Conservation (phyloP, 1,284 basidiomycete genomes). For the Wolfiporia cocos region DNA sequence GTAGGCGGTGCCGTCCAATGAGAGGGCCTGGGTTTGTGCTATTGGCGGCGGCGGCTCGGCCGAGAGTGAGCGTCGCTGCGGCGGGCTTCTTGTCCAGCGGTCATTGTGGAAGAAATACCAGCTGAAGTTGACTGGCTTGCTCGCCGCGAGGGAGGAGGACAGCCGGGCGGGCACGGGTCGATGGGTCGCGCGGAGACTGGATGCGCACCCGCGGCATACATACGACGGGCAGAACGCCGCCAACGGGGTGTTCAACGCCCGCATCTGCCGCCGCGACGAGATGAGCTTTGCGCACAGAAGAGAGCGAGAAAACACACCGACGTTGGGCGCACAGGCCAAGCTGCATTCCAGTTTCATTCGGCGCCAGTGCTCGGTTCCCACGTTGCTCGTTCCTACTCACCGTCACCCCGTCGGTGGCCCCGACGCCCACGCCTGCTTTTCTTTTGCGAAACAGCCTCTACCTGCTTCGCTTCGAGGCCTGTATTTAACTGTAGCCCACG, state of each 20-base stretch:
- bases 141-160: slow-evolving; percentile 16
- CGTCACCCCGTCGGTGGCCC: neutral
- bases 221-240: neutral
- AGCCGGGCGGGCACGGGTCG: slow-evolving; percentile 11
- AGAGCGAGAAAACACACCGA: neutral
- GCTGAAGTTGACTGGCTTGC: slow-evolving; percentile 32
- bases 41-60: slow-evolving; percentile 1
- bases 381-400: neutral
- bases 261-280: neutral
- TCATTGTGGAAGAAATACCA: slow-evolving; percentile 59
- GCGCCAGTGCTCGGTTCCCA: neutral
- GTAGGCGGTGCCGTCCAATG: slow-evolving; percentile 10
- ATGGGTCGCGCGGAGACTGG: slow-evolving; percentile 6
- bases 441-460: no score
- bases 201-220: slow-evolving; percentile 16
- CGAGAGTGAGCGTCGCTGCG: slow-evolving; percentile 7
- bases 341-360: neutral
- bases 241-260: neutral
- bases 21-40: slow-evolving; percentile 7
- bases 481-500: no score
- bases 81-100: slow-evolving; percentile 28
- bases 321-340: neutral
- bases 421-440: no score
- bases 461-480: no score
- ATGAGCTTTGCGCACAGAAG: neutral